phyloP scores from a whole-genome alignment of 306 rosid species.

The Castanea mollissima region DNA sequence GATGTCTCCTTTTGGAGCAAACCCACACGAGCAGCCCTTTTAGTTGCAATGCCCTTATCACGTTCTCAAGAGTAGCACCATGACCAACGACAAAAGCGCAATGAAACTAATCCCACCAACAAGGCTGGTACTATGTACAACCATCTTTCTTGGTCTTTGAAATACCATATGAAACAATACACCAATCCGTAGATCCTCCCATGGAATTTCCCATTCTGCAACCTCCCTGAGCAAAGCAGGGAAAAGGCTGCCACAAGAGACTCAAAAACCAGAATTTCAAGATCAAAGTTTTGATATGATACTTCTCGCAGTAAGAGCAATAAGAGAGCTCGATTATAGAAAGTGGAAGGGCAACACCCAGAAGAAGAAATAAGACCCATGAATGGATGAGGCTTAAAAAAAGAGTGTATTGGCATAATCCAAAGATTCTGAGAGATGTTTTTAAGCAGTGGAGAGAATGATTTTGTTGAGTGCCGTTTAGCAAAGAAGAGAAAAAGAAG shows the following conservation, averaged over 20 bases:
- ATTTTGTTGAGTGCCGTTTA: slow-evolving; percentile 6
- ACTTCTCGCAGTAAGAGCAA: slow-evolving; percentile 28
- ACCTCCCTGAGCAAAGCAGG: slow-evolving; percentile 16
- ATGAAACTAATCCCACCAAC: slow-evolving; percentile 77
- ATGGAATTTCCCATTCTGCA: too few species aligned
- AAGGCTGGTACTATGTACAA: slow-evolving; percentile 54
- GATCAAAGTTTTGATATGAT: slow-evolving; percentile 42
- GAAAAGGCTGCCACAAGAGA: slow-evolving; percentile 45
- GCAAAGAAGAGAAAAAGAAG: neutral
- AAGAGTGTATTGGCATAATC: slow-evolving; percentile 27
- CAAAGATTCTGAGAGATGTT: slow-evolving; percentile 29
- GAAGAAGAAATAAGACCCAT: slow-evolving; percentile 38
- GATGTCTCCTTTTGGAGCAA: slow-evolving; percentile 43
- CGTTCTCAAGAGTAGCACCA: slow-evolving; percentile 44
- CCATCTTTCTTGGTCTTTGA: slow-evolving; percentile 40
- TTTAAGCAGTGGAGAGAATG: slow-evolving; percentile 22
- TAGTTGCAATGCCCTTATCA: slow-evolving; percentile 29
- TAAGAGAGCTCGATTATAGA: neutral
- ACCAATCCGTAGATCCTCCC: too few species aligned
- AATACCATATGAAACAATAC: too few species aligned
- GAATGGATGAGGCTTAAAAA: slow-evolving; percentile 26
- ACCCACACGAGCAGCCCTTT: slow-evolving; percentile 41
- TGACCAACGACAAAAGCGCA: slow-evolving; percentile 48
- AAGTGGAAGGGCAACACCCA: slow-evolving; percentile 35
- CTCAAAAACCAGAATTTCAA: slow-evolving; percentile 32